Conservation (phyloP, 768 basidiomycete species). For the Lactifluus echinatus region DNA sequence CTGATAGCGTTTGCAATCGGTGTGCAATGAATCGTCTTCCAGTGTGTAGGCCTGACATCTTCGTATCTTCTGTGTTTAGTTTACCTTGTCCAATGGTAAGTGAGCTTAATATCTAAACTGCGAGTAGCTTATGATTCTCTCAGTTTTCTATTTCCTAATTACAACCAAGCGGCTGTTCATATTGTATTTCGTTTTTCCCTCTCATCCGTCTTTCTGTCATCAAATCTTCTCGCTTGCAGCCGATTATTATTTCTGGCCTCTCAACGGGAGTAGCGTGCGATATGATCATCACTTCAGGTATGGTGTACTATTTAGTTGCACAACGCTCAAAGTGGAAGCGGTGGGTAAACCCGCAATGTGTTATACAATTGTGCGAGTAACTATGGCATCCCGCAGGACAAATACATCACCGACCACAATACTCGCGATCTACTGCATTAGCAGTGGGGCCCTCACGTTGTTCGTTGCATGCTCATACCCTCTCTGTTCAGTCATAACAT, state of each 20-base stretch:
- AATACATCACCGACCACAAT: background rate
- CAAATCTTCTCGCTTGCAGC: background rate
- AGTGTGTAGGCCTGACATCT: background rate
- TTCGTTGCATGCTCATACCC: background rate
- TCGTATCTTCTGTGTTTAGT: background rate
- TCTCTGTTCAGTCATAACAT: background rate
- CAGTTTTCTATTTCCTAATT: background rate
- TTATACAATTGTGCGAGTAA: background rate
- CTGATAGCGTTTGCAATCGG: background rate
- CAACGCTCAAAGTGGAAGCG: background rate
- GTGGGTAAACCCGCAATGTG: background rate
- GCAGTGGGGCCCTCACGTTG: background rate
- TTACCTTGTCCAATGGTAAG: background rate
- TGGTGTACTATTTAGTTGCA: slow-evolving; percentile 1
- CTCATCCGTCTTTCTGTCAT: background rate
- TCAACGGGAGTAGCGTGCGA: background rate
- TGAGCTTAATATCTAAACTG: background rate
- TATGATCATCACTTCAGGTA: background rate
- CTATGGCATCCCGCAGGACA: background rate
- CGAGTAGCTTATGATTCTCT: background rate
- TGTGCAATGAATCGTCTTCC: background rate
- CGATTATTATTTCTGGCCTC: background rate
- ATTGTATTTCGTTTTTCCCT: background rate
- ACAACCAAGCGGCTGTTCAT: background rate
- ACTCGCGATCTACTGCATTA: background rate